Evolutionary conservation across 495 filamentous ascomycete species (phyloP).

Genomic region (Aspergillus leporis): DNA sequence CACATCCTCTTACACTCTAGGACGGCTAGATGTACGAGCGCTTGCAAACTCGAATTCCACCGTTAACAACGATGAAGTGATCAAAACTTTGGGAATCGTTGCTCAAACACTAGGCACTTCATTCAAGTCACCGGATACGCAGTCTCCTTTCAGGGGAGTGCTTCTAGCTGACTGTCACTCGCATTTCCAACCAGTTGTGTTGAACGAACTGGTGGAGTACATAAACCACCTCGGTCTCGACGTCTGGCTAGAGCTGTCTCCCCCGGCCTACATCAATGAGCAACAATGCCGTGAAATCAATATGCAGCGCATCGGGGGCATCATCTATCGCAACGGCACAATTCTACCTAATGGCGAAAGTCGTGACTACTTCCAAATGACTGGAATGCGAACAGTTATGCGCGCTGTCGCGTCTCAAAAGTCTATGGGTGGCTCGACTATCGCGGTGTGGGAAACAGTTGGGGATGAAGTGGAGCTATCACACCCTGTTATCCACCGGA

Average conservation of each 20-base stretch:
- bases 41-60: slow-evolving; percentile 12
- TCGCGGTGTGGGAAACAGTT: slow-evolving; percentile 55
- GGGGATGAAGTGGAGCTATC: slow-evolving; percentile 45
- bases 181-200: slow-evolving; percentile 30
- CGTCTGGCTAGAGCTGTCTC: slow-evolving; percentile 49
- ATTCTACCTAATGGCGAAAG: slow-evolving; percentile 47
- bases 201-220: slow-evolving; percentile 36
- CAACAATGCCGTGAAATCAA: slow-evolving; percentile 35
- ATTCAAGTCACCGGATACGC: not conserved
- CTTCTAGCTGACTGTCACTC: slow-evolving; percentile 52
- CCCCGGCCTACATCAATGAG: slow-evolving; percentile 49
- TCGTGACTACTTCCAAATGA: slow-evolving; percentile 51
- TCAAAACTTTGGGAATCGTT: slow-evolving; percentile 3
- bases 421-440: slow-evolving; percentile 45
- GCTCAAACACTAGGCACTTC: not conserved
- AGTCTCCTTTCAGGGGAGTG: slow-evolving; percentile 42
- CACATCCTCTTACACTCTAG: slow-evolving; percentile 26
- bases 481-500: slow-evolving; percentile 53
- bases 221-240: slow-evolving; percentile 40
- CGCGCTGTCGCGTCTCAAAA: slow-evolving; percentile 56
- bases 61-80: slow-evolving; percentile 11
- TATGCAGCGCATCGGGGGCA: slow-evolving; percentile 26
- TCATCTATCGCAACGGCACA: slow-evolving; percentile 52
- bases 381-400: slow-evolving; percentile 41
- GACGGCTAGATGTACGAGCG: slow-evolving; percentile 25